Evolutionary conservation across 306 rosid genomes (phyloP).

Genomic region (Cucurbita pepo): DNA sequence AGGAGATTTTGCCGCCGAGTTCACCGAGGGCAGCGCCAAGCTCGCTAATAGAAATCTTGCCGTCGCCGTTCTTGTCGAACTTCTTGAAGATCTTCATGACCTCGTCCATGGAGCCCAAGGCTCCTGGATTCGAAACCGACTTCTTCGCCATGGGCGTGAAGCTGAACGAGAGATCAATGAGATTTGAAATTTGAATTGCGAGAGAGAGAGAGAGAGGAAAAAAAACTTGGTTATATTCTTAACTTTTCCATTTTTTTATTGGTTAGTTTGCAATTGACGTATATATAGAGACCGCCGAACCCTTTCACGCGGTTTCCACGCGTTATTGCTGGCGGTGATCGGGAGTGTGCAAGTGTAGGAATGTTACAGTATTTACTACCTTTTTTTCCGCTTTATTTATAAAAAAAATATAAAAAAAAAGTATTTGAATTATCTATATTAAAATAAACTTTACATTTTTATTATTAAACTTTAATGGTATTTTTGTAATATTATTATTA

Average conservation of each 20-base stretch:
- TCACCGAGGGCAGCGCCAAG: constrained; percentile 36
- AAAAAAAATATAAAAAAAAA: too few species aligned
- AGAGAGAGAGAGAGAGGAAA: not conserved
- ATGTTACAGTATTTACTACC: not conserved
- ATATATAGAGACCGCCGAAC: not conserved
- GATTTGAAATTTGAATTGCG: not conserved
- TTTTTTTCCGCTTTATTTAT: too few species aligned
- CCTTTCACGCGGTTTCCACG: constrained; percentile 28
- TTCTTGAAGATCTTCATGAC: constrained; percentile 50
- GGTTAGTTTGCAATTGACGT: not conserved
- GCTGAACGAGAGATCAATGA: not conserved
- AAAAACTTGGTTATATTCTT: too few species aligned
- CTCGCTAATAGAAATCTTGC: constrained; percentile 55
- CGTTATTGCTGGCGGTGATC: constrained; percentile 4
- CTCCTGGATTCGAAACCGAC: not conserved
- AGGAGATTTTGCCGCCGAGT: constrained; percentile 39
- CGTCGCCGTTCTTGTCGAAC: constrained; percentile 90
- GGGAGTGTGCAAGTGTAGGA: not conserved
- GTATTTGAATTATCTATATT: too few species aligned
- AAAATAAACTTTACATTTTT: too few species aligned
- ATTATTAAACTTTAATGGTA: too few species aligned
- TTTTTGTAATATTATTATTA: too few species aligned
- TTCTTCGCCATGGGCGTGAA: not conserved
- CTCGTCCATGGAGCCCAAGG: constrained; percentile 38
- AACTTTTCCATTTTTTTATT: too few species aligned